These are phyloP conservation scores for Penicillium psychrosexuale DNA, from an alignment of 2,329 filamentous ascomycete genomes.

Conservation along the genomic window DNA sequence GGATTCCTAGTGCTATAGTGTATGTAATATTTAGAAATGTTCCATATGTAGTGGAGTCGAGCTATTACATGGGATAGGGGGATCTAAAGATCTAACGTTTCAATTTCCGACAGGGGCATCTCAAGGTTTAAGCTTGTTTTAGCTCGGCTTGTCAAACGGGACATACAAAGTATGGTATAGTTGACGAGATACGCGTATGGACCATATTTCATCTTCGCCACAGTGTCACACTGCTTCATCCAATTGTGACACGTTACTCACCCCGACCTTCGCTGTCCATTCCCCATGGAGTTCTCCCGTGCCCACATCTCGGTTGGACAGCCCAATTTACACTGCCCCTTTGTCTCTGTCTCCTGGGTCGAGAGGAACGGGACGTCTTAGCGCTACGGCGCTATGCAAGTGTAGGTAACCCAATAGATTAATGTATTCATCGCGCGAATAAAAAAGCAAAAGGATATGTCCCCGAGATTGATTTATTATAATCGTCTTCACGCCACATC, in stretches of 20 bases:
- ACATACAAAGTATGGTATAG: not conserved
- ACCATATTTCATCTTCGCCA: slow-evolving; percentile 3
- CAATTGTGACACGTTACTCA: not conserved
- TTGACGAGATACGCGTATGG: slow-evolving; percentile 4
- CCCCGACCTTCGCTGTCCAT: not conserved
- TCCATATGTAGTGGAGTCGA: not conserved
- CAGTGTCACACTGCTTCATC: not conserved
- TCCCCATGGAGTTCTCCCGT: slow-evolving; percentile 7
- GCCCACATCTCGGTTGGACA: slow-evolving; percentile 9
- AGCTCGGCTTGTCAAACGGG: slow-evolving; percentile 14
- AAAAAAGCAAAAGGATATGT: not conserved
- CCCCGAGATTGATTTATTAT: not conserved
- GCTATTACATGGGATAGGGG: not conserved
- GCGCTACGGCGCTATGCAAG: slow-evolving; percentile 2
- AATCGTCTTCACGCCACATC: not conserved
- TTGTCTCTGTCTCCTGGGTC: slow-evolving; percentile 6
- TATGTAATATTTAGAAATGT: not conserved
- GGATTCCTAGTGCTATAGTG: not conserved
- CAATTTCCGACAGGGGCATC: slow-evolving; percentile 14
- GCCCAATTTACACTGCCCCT: slow-evolving; percentile 16
- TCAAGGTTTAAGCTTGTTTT: slow-evolving; percentile 23
- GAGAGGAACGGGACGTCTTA: slow-evolving; percentile 5
- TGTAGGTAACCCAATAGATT: slow-evolving; percentile 8
- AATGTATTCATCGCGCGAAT: not conserved
- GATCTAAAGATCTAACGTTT: slow-evolving; percentile 4